Evolutionary conservation across 2,329 filamentous ascomycete genomes (phyloP).

Genomic region (Cyclaneusma minus): DNA sequence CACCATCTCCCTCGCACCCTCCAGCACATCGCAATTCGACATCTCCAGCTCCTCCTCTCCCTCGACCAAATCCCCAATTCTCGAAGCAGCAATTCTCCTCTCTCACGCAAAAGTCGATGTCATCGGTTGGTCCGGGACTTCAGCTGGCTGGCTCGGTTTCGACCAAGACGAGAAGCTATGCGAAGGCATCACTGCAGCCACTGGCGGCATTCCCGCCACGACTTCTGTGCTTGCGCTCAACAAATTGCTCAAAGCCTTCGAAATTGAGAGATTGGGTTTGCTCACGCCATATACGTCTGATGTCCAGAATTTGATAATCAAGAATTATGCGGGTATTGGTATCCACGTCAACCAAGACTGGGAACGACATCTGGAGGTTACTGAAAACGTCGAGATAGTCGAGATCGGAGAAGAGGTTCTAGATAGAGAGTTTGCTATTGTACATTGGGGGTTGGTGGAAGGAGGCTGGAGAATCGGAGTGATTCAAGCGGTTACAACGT

Average conservation of each 20-base stretch:
- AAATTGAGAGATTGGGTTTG: conserved; percentile 18
- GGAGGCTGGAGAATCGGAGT: conserved; percentile 10
- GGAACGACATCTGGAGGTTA: conserved; percentile 18
- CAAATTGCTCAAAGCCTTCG: conserved; percentile 15
- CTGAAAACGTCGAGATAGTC: conserved; percentile 23
- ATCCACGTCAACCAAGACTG: conserved; percentile 18
- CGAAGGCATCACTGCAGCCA: conserved; percentile 19
- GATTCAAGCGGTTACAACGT: conserved; percentile 22
- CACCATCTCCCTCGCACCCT: conserved; percentile 20
- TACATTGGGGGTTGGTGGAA: conserved; percentile 6
- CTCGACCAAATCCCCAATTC: no score
- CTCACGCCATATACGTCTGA: conserved; percentile 27
- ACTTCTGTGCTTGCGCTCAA: conserved; percentile 26
- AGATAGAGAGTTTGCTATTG: no score
- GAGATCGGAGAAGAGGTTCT: conserved; percentile 19
- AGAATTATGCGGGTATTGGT: conserved; percentile 20
- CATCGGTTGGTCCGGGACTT: conserved; percentile 24
- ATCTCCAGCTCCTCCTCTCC: no score
- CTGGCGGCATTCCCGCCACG: conserved; percentile 22
- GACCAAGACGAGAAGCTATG: conserved; percentile 24
- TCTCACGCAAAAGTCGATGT: conserved; percentile 22
- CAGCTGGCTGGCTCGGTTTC: conserved; percentile 24
- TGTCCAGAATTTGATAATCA: conserved; percentile 22
- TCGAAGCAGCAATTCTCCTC: conserved; percentile 20
- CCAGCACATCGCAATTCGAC: conserved; percentile 20